Conservation (phyloP, 2,329 filamentous ascomycete species). For the Cordyceps fumosorosea region DNA sequence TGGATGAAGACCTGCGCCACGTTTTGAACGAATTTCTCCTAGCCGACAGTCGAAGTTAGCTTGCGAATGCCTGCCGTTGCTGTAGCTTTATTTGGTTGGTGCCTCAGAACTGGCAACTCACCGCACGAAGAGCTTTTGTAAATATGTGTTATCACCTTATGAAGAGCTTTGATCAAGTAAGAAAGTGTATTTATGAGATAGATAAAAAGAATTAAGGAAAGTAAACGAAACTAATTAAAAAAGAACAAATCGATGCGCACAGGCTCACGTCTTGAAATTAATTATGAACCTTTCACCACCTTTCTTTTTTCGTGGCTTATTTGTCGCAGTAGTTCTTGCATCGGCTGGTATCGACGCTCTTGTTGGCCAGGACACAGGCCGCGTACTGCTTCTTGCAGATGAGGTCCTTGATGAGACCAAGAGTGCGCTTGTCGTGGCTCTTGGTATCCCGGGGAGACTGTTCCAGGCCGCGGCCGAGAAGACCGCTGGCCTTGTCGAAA, state of each 20-base stretch:
- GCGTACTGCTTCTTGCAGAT: slow-evolving; percentile 13
- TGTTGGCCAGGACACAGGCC: slow-evolving; percentile 7
- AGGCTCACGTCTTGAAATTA: neutral
- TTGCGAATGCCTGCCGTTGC: no score
- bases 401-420: slow-evolving; percentile 3
- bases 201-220: neutral
- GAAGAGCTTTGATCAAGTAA: neutral
- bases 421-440: slow-evolving; percentile 7
- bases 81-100: no score
- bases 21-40: slow-evolving; percentile 18
- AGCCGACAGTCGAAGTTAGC: slow-evolving; percentile 13
- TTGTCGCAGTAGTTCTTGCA: slow-evolving; percentile 1
- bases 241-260: neutral
- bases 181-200: neutral
- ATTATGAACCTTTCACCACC: neutral
- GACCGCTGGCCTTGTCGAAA: slow-evolving; percentile 2
- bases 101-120: neutral
- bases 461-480: neutral
- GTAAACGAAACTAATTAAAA: neutral
- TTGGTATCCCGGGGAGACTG: neutral
- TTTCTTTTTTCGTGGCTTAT: neutral
- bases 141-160: no score
- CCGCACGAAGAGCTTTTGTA: neutral
- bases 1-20: slow-evolving; percentile 18
- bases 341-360: neutral